Conservation (phyloP, 495 filamentous ascomycete species). For the Immersiella caudata region DNA sequence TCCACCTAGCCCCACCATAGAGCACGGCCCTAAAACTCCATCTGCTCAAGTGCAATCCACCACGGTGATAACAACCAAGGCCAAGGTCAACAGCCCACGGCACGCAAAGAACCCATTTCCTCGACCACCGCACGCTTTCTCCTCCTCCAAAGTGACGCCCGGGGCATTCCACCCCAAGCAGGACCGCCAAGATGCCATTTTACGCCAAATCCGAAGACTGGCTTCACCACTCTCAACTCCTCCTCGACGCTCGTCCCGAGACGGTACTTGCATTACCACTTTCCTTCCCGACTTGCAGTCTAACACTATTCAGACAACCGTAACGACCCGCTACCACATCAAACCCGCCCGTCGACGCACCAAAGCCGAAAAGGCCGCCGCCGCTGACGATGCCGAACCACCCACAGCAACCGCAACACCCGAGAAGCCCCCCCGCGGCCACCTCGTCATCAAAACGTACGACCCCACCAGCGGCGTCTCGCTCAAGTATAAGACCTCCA, state of each 20-base stretch:
- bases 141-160: no score
- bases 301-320: constrained; percentile 61
- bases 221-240: constrained; percentile 51
- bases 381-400: background rate
- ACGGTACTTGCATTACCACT: constrained; percentile 42
- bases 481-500: constrained; percentile 89
- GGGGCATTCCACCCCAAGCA: background rate
- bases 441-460: constrained; percentile 84
- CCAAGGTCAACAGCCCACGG: background rate
- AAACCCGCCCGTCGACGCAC: constrained; percentile 42
- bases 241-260: constrained; percentile 50
- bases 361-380: constrained; percentile 30
- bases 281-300: background rate
- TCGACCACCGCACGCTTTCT: no score
- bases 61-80: background rate
- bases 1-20: constrained; percentile 25
- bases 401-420: constrained; percentile 12
- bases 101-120: background rate
- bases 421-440: constrained; percentile 53
- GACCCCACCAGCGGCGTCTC: constrained; percentile 78
- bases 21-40: constrained; percentile 25
- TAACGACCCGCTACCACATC: constrained; percentile 84
- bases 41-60: background rate
- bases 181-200: constrained; percentile 51
- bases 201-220: constrained; percentile 58